Evolutionary conservation across 2,329 filamentous ascomycete species (phyloP), one percentile per base, ranked within the genome.

Genomic region (Podosphaera xanthii): DNA sequence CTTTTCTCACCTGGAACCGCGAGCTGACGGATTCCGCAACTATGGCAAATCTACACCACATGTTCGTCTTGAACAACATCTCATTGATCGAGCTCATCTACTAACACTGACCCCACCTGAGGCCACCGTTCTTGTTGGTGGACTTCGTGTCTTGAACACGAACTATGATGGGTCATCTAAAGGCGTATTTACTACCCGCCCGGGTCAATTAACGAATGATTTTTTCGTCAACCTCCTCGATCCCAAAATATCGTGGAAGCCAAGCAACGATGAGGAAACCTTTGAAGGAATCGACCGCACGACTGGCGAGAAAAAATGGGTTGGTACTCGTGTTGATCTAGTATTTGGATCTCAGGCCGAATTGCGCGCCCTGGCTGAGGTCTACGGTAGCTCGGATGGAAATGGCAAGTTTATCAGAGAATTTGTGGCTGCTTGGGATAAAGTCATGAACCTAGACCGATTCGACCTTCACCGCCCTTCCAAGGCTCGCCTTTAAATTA

Each of bases 171-270:
- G 81, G 49, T 86, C 83, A 0, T 68, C 73, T 33, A 71, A 79
- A 60, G 86, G 86, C 61, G 76, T 89, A 60, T 75, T 89, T 67
- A 90, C 86, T 60, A 75, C 76, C 64, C 75, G 74, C 6, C 82
- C 83, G 0, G 86, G 86, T 49, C 71, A 79, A 64, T 75, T 90
- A 65, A 86, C 81, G 67, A 88, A 86, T 71, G 86, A 89, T 72
- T 90, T 87, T 77, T 90, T 90, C 67, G 77, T 86, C 71, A 88
- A 89, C 73, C 75, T 90, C 1, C 77, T 90, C 33, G 84, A 87
- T 67, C 78, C 76, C 66, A 73, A 71, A 70, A 85, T 77, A 5
- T 74, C 71, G 31, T 89, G 86, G 86, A 80, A 80, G 72, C 66
- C 77, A 0, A 72, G 72, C 12, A 67, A 66, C 61, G 61, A 60